Evolutionary conservation across 2,329 filamentous ascomycete species (phyloP), one percentile per base, ranked within the genome.

Genomic region (Penicillium janthinellum): DNA sequence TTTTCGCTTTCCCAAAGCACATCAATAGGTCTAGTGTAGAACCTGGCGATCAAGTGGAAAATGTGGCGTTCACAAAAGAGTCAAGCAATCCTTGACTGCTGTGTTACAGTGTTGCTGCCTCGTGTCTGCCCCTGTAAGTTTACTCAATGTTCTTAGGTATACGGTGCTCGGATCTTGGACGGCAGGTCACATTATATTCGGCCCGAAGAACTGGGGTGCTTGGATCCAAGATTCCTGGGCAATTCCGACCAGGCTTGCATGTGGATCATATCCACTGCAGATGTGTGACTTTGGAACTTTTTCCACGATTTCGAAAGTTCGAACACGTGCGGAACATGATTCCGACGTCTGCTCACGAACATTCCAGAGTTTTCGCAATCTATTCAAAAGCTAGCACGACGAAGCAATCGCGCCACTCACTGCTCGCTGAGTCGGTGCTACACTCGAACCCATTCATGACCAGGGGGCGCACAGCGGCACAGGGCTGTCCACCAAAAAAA

Each of bases 161-260:
- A 31, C 7, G 20, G 22, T 28, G 10, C 20, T 22, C 25, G 8
- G 42, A 42, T 42, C 41, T 42, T 42, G 41, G 41, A 10, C 4
- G 11, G 17, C 10, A 42, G 20, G 20, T 42, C 12, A 1, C 10
- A 31, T 31, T 10, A 45, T 45, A 28, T 25, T 12, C 35, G 22
- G n/a, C 35, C 49, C 41, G 45, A 50, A 54, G 41, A 49, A 38
- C 34, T 42, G 44, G 50, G 48, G 38, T 50, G 28, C 31, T 51
- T 38, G n/a, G 56, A 54, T 22, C 49, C 49, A 58, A 41, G 49
- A 58, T 54, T 48, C 42, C 38, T 44, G 44, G 34, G 35, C 54
- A 49, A 58, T 54, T 37, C 56, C 50, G 41, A 34, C 22, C 35
- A 58, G 50, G 56, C 56, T 54, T 53, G 35, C 38, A 22, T 28